Conservation (phyloP, 169 alveolate genomes). For the Eimeria nieschulzi region DNA sequence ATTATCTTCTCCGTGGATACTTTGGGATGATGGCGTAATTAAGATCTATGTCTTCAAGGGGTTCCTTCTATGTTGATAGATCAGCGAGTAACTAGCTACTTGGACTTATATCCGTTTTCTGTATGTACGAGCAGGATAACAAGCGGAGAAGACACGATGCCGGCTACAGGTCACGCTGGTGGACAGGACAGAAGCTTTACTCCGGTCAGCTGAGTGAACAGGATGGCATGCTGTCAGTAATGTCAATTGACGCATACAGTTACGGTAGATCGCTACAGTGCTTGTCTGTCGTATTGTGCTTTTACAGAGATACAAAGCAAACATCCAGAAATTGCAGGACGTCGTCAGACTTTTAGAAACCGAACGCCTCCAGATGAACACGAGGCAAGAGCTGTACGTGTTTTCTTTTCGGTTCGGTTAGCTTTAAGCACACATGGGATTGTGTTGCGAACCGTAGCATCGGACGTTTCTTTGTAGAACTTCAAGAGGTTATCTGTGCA, state of each 20-base stretch:
- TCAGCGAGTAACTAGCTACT: background rate
- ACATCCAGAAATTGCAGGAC: background rate
- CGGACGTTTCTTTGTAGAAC: background rate
- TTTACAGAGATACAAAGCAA: background rate
- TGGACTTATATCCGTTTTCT: background rate
- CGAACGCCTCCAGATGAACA: background rate
- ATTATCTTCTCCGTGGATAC: background rate
- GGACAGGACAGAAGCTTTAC: background rate
- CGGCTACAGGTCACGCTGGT: background rate
- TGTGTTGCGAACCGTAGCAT: background rate
- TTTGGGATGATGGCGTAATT: background rate
- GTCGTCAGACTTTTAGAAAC: background rate
- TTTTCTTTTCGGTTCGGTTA: background rate
- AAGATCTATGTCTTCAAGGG: background rate
- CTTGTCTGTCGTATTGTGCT: too few species aligned
- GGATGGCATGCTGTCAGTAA: background rate
- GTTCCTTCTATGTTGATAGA: background rate
- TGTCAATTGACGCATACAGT: background rate
- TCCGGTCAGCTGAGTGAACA: background rate
- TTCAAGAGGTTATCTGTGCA: too few species aligned
- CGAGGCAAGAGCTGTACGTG: conserved; percentile 14
- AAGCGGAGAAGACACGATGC: background rate
- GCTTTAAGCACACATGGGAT: background rate
- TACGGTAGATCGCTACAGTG: background rate
- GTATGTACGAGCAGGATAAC: background rate